A percentile compares a stretch with the other conserved stretches of the same genome.
These are phyloP conservation scores for Perilla frutescens DNA, from an alignment of 257 asterid genomes.

Conservation along the genomic window DNA sequence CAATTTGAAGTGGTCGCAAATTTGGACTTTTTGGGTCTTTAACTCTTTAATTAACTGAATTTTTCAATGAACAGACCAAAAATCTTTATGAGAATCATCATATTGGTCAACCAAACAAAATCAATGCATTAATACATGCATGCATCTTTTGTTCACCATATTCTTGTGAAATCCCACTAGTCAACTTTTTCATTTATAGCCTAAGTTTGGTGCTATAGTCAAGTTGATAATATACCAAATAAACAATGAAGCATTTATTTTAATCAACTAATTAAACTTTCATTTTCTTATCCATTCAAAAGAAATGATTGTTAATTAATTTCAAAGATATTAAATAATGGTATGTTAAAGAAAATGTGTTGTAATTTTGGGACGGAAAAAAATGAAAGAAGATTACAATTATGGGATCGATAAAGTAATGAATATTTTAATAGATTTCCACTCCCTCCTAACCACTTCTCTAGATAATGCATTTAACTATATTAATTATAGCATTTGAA, in stretches of 20 bases:
- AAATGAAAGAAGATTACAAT: too few relatives aligned
- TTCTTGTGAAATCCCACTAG: constrained; percentile 19
- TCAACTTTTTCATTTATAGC: constrained; percentile 2
- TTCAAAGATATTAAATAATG: too few relatives aligned
- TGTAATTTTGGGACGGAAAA: too few relatives aligned
- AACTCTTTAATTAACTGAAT: neutral
- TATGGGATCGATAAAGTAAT: too few relatives aligned
- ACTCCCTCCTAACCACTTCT: neutral
- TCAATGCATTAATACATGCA: constrained; percentile 1
- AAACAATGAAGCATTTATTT: neutral
- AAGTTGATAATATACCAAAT: constrained; percentile 2
- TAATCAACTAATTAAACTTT: neutral
- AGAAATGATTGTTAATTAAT: too few relatives aligned
- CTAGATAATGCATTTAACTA: neutral
- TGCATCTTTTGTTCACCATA: neutral
- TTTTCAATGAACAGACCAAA: neutral
- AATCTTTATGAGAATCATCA: neutral
- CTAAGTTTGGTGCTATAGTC: neutral
- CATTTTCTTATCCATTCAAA: neutral
- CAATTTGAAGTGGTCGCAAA: neutral
- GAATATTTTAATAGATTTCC: neutral
- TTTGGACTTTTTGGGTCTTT: constrained; percentile 1
- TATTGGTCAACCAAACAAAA: constrained; percentile 23
- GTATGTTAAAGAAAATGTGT: too few relatives aligned
- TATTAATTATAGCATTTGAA: neutral